Evolutionary conservation across 2,329 filamentous ascomycete genomes (phyloP).

Genomic region (Zalaria sp.): DNA sequence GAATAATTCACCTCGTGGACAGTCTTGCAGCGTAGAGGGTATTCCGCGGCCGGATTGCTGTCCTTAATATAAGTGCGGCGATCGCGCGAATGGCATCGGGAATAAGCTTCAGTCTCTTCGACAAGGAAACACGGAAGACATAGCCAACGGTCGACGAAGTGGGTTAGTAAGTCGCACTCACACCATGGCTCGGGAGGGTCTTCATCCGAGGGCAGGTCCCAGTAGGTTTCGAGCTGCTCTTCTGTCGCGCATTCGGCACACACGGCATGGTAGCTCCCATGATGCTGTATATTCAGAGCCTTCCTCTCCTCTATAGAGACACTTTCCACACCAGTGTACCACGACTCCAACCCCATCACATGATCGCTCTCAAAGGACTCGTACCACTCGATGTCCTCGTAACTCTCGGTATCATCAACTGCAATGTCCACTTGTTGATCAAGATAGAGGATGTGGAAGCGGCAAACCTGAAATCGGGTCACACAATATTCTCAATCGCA

Average conservation of each 20-base stretch:
- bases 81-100: no score
- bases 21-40: no score
- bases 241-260: neutral
- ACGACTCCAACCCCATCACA: neutral
- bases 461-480: neutral
- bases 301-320: neutral
- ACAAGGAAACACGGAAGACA: conserved; percentile 3
- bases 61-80: no score
- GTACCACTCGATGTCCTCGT: neutral
- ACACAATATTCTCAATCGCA: neutral
- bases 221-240: neutral
- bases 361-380: neutral
- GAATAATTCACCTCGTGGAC: no score
- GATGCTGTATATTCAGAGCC: neutral
- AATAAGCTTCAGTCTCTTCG: conserved; percentile 20
- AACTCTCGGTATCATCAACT: neutral
- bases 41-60: no score
- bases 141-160: conserved; percentile 1
- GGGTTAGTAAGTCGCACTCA: neutral
- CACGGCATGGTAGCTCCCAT: neutral
- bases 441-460: conserved; percentile 3
- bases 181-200: neutral
- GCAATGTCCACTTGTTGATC: neutral
- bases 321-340: neutral
- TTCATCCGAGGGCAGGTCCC: neutral